phyloP scores from a whole-genome alignment of 2,329 filamentous ascomycete genomes.

The Meredithiella fracta region DNA sequence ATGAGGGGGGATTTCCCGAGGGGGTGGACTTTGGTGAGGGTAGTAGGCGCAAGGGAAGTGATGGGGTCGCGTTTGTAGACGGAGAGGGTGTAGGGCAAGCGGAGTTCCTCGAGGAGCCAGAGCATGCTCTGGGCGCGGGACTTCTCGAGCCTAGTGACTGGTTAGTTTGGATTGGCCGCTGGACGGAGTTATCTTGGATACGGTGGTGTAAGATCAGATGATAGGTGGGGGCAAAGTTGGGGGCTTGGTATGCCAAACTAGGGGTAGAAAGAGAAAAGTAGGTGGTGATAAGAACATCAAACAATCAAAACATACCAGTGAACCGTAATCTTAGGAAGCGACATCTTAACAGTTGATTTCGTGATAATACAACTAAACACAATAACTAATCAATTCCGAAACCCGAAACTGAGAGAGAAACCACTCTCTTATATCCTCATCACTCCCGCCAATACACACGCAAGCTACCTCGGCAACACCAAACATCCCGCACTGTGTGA shows the following conservation, averaged over 20 bases:
- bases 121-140: slow-evolving; percentile 71
- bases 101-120: slow-evolving; percentile 73
- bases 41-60: slow-evolving; percentile 54
- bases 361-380: too few relatives aligned
- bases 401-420: too few relatives aligned
- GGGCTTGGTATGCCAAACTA: neutral
- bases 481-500: too few relatives aligned
- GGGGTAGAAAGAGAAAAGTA: neutral
- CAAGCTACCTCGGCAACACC: neutral
- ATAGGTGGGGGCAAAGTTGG: neutral
- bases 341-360: slow-evolving; percentile 6
- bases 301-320: slow-evolving; percentile 10
- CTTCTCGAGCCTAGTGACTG: slow-evolving; percentile 51
- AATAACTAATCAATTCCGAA: too few relatives aligned
- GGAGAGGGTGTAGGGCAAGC: slow-evolving; percentile 63
- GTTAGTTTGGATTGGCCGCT: too few relatives aligned
- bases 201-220: too few relatives aligned
- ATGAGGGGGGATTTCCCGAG: slow-evolving; percentile 78
- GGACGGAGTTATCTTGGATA: too few relatives aligned
- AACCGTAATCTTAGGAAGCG: slow-evolving; percentile 34
- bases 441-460: neutral
- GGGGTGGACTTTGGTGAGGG: slow-evolving; percentile 63
- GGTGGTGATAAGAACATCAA: neutral
- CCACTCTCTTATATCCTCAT: too few relatives aligned
- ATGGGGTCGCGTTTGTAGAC: slow-evolving; percentile 52